A percentile compares a stretch with the other conserved stretches of the same genome.
Conservation (phyloP, 768 basidiomycete species). For the Mrakia gelida region DNA sequence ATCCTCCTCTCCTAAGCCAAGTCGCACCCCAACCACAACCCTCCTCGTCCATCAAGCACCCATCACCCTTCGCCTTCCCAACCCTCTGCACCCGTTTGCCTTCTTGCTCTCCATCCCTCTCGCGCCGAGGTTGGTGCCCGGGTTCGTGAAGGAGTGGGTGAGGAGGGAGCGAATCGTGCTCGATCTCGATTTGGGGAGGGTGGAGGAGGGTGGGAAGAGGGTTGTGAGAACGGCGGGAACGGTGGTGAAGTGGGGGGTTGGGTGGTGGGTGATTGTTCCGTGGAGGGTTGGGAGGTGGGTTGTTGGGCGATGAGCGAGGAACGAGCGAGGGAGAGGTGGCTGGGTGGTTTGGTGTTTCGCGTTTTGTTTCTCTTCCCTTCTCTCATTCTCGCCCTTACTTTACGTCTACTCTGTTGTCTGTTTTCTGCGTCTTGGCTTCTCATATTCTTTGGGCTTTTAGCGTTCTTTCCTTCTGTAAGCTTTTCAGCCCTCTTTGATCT, state of each 20-base stretch:
- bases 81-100: neutral
- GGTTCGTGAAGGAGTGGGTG: neutral
- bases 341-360: no score
- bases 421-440: no score
- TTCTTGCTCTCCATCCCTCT: neutral
- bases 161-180: conserved; percentile 7
- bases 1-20: neutral
- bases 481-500: no score
- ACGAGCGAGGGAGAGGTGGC: no score
- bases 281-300: neutral
- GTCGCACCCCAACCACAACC: neutral
- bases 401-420: no score
- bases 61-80: neutral
- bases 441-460: no score
- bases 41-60: neutral
- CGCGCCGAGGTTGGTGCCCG: neutral
- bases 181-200: neutral
- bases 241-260: conserved; percentile 10
- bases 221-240: neutral
- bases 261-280: conserved; percentile 8
- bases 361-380: no score
- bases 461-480: no score
- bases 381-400: no score
- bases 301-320: neutral
- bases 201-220: neutral